Evolutionary conservation across 352 stramenopile genomes (phyloP).

Genomic region (Phytophthora meadii): DNA sequence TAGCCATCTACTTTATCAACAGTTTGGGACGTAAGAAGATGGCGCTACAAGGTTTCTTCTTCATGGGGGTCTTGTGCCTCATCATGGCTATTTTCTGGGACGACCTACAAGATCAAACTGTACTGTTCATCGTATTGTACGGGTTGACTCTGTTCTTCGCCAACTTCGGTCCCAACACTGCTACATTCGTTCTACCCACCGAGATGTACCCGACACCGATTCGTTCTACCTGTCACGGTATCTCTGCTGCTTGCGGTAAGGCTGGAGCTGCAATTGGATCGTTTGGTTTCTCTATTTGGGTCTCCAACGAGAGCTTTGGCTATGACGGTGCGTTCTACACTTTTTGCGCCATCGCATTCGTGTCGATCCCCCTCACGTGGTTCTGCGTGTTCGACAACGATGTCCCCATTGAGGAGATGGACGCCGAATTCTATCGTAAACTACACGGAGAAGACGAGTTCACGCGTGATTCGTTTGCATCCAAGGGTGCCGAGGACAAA

Average conservation of each 20-base stretch:
- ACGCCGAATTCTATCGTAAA: constrained; percentile 17
- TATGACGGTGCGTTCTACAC: constrained; percentile 36
- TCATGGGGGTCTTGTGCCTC: too few relatives aligned
- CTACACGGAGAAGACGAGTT: constrained; percentile 5
- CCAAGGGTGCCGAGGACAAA: constrained; percentile 5
- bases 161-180: constrained; percentile 86
- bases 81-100: too few relatives aligned
- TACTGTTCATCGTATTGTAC: constrained; percentile 77
- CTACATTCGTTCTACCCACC: constrained; percentile 88
- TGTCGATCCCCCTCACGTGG: constrained; percentile 42
- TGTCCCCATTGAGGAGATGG: constrained; percentile 30
- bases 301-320: constrained; percentile 25
- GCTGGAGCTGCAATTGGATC: constrained; percentile 26
- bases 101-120: constrained; percentile 48
- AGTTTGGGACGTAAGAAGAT: constrained; percentile 68
- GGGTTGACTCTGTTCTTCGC: constrained; percentile 80
- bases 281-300: constrained; percentile 35
- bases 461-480: constrained; percentile 8
- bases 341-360: constrained; percentile 65
- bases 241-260: constrained; percentile 39
- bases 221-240: constrained; percentile 84
- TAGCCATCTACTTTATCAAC: constrained; percentile 76
- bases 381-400: constrained; percentile 73
- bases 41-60: constrained; percentile 73
- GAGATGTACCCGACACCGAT: constrained; percentile 87